Base-by-base conservation (phyloP, 164 flowering plant species). In the Sextonia rubra region DNA sequence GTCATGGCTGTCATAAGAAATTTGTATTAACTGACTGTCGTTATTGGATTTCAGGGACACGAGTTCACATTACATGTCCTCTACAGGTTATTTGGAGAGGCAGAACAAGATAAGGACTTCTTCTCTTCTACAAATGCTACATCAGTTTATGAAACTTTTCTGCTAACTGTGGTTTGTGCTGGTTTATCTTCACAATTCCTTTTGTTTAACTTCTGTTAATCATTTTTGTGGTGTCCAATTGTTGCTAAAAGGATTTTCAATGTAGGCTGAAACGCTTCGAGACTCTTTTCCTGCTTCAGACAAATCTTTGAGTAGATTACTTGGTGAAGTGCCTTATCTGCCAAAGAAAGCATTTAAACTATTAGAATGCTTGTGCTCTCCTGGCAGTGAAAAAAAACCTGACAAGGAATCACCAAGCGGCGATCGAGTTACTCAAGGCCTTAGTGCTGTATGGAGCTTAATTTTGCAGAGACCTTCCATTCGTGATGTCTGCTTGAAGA, bases 11-110 rank as follows among this genome's bases (percentile, higher is more conserved):
- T 27, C 5, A 27, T 64, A 4, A 14, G 26, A 44, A 66, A 18
- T 20, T 52, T 52, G 17, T 26, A 49, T 32, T 68, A 25, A 32
- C 74, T 74, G 69, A 76, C 75, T 37, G 27, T 23, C 66, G 44
- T 66, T 74, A 67, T 68, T 81, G 77, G 75, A 78, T 86, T 80
- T 79, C 91, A 96, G 99, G 99, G 99, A 68, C 98, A 93, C 60
- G 99, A 96, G 89, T 89, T 96, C 87, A 93, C 98, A 68, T 80
- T 93, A 84, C 94, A 86, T 71, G 92, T 93, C 80, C 99, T 96
- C 77, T 93, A 90, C 83, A 86, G 88, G 81, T 80, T 96, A 75
- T 90, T 70, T 83, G 86, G 94, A 25, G 98, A 89, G 85, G 88
- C 95, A 65, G 98, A 91, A 85, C 92, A 85, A 74, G 93, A 90